Base-by-base conservation (phyloP, 352 stramenopile species). In the Phytophthora kernoviae region DNA sequence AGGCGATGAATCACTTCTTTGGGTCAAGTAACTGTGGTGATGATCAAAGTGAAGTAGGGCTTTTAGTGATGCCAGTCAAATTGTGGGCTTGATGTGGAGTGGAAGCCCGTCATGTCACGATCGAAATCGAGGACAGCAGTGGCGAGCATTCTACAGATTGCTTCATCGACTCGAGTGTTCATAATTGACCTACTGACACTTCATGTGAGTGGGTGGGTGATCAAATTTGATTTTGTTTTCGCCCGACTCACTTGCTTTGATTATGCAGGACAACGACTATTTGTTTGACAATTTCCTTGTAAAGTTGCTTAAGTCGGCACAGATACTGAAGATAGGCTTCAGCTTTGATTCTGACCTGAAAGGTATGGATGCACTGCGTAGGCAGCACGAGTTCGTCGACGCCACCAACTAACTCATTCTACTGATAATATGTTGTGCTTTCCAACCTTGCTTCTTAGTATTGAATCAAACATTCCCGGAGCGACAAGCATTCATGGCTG, bases 401-500 rank as follows among this genome's bases (percentile, higher is more conserved):
- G n/a, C n/a, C 24, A 30, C 6, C 24, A 30, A n/a, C 6, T 30
- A 30, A 6, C 24, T 6, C 24, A 30, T 30, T 30, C 24, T 11
- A 18, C 5, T 26, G 34, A 37, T n/a, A 17, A 18, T 27, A 30
- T 46, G 17, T 22, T 30, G 3, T 30, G 24, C 15, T 8, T 27
- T 41, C 5, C 17, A 26, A 21, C 32, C 10, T 36, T 44, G 21
- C 17, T 43, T 24, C n/a, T 15, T 41, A 84, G 81, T 88, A 17
- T 45, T 91, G 12, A 70, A 79, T 27, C 77, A 85, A 61, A 91
- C 79, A 3, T 91, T 91, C 56, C 79, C 81, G 1, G 81, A 91
- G 49, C 66, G 68, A 53, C 9, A 44, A 17, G 69, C 54, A 2
- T 88, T 88, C 39, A 37, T 37, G 1, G 45, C 47, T 10, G 58